Evolutionary conservation across 805 yeast genomes (phyloP).

Genomic region (Candida succiphila): DNA sequence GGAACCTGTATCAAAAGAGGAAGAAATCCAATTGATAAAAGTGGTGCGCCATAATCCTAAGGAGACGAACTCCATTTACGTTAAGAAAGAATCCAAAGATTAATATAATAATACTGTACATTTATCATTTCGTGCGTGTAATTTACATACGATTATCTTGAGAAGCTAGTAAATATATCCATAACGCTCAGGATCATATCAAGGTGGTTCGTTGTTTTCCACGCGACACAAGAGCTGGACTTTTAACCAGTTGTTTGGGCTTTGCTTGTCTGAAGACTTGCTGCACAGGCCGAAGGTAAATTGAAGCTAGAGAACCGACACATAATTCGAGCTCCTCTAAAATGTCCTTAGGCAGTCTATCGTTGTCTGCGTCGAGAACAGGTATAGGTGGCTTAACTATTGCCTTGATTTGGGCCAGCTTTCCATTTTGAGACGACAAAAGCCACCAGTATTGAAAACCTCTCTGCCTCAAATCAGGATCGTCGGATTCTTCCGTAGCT

Average conservation of each 20-base stretch:
- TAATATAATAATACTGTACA: too few species aligned
- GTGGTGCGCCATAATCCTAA: background rate
- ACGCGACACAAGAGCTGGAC: constrained; percentile 31
- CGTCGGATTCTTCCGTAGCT: constrained; percentile 66
- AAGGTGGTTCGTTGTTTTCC: too few species aligned
- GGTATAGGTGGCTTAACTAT: constrained; percentile 60
- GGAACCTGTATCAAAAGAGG: constrained; percentile 11
- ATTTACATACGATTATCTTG: too few species aligned
- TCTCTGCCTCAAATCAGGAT: constrained; percentile 82
- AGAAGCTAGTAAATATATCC: too few species aligned
- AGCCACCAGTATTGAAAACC: constrained; percentile 84
- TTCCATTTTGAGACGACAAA: constrained; percentile 38
- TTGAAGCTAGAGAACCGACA: constrained; percentile 74
- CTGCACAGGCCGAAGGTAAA: constrained; percentile 76
- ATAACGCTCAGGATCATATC: too few species aligned
- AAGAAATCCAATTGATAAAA: constrained; percentile 5
- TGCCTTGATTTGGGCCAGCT: constrained; percentile 30
- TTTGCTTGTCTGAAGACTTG: constrained; percentile 66
- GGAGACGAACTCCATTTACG: too few species aligned
- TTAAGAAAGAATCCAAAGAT: too few species aligned
- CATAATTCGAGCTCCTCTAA: constrained; percentile 76
- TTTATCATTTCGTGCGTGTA: too few species aligned
- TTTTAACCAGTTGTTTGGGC: constrained; percentile 34
- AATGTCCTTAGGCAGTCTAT: constrained; percentile 56
- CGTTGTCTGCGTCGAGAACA: constrained; percentile 53